These are phyloP conservation scores for Penicillium odoratum DNA, from an alignment of 495 filamentous ascomycete genomes.

Conservation along the genomic window DNA sequence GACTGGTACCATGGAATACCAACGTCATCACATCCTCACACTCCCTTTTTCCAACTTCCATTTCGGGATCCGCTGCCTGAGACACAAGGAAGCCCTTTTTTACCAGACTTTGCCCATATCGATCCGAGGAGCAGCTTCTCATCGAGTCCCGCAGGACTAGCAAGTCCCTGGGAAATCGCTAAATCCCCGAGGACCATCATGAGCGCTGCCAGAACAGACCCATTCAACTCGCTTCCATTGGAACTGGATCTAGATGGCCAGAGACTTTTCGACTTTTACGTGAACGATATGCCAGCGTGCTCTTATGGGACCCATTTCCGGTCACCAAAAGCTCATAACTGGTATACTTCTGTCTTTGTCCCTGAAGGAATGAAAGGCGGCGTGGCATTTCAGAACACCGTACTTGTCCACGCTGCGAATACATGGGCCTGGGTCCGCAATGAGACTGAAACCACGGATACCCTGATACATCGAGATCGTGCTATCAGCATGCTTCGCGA, in stretches of 20 bases:
- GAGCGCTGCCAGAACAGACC: constrained; percentile 39
- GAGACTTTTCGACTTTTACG: constrained; percentile 41
- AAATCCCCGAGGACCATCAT: constrained; percentile 35
- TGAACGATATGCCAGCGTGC: constrained; percentile 41
- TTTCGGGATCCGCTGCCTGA: neutral
- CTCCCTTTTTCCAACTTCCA: neutral
- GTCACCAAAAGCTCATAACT: constrained; percentile 39
- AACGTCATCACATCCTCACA: neutral
- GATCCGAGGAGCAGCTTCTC: constrained; percentile 1
- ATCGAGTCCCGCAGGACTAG: constrained; percentile 19
- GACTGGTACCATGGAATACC: neutral
- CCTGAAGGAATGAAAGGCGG: constrained; percentile 41
- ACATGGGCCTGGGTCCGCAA: constrained; percentile 40
- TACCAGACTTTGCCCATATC: neutral
- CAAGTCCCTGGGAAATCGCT: constrained; percentile 17
- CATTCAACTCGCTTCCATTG: constrained; percentile 38
- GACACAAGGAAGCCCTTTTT: neutral
- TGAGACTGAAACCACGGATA: constrained; percentile 27
- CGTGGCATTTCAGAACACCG: constrained; percentile 40
- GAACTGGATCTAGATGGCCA: constrained; percentile 33
- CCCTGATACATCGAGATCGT: constrained; percentile 32
- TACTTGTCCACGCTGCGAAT: constrained; percentile 42
- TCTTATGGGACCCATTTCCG: constrained; percentile 38
- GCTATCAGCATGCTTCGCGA: constrained; percentile 37
- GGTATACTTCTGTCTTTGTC: constrained; percentile 40